Evolutionary conservation across 352 stramenopile species (phyloP).

Genomic region (Hyaloperonospora arabidopsidis): DNA sequence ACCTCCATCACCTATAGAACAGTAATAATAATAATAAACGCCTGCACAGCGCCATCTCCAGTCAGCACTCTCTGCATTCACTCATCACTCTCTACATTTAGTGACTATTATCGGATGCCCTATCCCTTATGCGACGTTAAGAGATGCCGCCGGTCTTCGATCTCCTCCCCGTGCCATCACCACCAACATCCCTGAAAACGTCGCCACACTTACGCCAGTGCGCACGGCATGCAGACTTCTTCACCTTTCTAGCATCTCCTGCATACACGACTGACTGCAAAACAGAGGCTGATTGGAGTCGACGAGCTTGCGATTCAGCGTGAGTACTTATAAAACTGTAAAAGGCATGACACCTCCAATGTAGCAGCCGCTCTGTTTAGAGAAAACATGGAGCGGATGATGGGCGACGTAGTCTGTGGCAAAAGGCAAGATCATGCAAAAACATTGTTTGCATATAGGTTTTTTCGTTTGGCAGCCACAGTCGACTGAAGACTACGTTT

Average conservation of each 20-base stretch:
- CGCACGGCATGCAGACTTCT: slow-evolving; percentile 51
- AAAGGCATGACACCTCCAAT: slow-evolving; percentile 61
- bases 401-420: too few relatives aligned
- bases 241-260: slow-evolving; percentile 47
- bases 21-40: slow-evolving; percentile 22
- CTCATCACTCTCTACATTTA: too few relatives aligned
- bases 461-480: too few relatives aligned
- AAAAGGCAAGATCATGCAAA: too few relatives aligned
- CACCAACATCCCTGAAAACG: slow-evolving; percentile 54
- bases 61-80: neutral
- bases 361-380: slow-evolving; percentile 42
- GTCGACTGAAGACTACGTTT: too few relatives aligned
- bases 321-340: slow-evolving; percentile 58
- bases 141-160: slow-evolving; percentile 8
- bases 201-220: slow-evolving; percentile 38
- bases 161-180: slow-evolving; percentile 42
- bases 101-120: neutral
- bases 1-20: too few relatives aligned
- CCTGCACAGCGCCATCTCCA: slow-evolving; percentile 1
- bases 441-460: too few relatives aligned
- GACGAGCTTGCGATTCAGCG: slow-evolving; percentile 52
- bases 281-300: slow-evolving; percentile 37
- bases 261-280: slow-evolving; percentile 40
- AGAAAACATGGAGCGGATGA: too few relatives aligned
- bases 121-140: slow-evolving; percentile 9